Evolutionary conservation across 176 grass and related monocot species (phyloP).

Genomic region (Paspalum notatum): DNA sequence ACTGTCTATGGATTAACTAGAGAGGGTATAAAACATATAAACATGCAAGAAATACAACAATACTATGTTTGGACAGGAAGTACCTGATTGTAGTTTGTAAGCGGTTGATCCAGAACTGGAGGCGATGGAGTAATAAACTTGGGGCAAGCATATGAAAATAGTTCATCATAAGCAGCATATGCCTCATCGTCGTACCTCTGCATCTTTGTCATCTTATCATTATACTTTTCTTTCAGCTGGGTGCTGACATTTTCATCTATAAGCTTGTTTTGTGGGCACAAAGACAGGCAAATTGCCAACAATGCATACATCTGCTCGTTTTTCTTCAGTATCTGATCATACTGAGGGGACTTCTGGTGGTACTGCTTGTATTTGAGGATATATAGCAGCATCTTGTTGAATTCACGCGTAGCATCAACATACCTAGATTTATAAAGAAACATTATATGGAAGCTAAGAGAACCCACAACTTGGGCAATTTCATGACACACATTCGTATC

Average conservation of each 20-base stretch:
- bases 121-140: constrained; percentile 95
- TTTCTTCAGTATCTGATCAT: constrained; percentile 98
- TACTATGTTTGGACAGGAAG: neutral
- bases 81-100: constrained; percentile 98
- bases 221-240: constrained; percentile 98
- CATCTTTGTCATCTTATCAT: constrained; percentile 99
- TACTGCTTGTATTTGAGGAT: constrained; percentile 97
- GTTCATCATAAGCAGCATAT: constrained; percentile 87
- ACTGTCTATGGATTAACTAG: neutral
- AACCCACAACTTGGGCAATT: neutral
- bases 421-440: constrained; percentile 56
- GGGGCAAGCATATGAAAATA: constrained; percentile 93
- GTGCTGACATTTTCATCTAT: constrained; percentile 90
- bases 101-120: constrained; percentile 70
- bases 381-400: constrained; percentile 97
- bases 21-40: neutral
- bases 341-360: constrained; percentile 95
- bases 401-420: constrained; percentile 82
- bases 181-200: constrained; percentile 96
- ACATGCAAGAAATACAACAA: neutral
- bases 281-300: constrained; percentile 84
- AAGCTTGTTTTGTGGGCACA: constrained; percentile 86
- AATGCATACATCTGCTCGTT: constrained; percentile 99
- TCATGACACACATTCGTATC: neutral
- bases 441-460: constrained; percentile 15